phyloP scores from a whole-genome alignment of 106 monocot species.

The Dendrobium catenatum region DNA sequence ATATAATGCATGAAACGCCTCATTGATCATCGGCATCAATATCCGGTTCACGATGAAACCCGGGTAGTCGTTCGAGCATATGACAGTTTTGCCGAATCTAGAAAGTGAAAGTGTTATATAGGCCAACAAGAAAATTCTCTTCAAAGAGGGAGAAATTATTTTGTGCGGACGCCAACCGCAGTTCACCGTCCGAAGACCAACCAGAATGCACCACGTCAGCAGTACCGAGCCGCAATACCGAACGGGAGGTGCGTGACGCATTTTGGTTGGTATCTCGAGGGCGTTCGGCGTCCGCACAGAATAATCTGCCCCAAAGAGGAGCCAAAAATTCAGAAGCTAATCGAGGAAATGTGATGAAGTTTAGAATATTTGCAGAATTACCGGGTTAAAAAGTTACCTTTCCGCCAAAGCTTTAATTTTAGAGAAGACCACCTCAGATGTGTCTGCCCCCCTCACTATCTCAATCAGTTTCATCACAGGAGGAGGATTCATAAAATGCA shows the following conservation, averaged over 20 bases:
- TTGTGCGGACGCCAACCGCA: no score
- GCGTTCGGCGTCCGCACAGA: no score
- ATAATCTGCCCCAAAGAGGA: neutral
- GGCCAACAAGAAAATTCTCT: no score
- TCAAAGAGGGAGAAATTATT: no score
- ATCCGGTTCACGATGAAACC: slow-evolving; percentile 97
- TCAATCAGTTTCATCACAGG: slow-evolving; percentile 96
- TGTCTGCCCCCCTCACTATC: slow-evolving; percentile 88
- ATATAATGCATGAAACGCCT: slow-evolving; percentile 78
- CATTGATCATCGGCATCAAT: slow-evolving; percentile 98
- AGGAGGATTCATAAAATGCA: slow-evolving; percentile 99
- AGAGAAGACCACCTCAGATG: slow-evolving; percentile 72
- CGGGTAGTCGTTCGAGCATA: slow-evolving; percentile 83
- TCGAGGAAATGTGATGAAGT: neutral
- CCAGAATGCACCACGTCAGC: no score
- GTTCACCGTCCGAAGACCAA: no score
- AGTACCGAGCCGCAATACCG: no score
- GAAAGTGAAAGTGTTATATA: neutral
- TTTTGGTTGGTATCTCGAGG: no score
- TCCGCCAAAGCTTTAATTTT: slow-evolving; percentile 75
- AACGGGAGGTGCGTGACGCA: no score
- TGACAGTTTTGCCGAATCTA: slow-evolving; percentile 83
- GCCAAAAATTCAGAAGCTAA: neutral
- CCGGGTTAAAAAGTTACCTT: slow-evolving; percentile 32
- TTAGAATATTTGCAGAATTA: neutral